Conservation (phyloP, 352 stramenopile species). For the Phytophthora gonapodyides region DNA sequence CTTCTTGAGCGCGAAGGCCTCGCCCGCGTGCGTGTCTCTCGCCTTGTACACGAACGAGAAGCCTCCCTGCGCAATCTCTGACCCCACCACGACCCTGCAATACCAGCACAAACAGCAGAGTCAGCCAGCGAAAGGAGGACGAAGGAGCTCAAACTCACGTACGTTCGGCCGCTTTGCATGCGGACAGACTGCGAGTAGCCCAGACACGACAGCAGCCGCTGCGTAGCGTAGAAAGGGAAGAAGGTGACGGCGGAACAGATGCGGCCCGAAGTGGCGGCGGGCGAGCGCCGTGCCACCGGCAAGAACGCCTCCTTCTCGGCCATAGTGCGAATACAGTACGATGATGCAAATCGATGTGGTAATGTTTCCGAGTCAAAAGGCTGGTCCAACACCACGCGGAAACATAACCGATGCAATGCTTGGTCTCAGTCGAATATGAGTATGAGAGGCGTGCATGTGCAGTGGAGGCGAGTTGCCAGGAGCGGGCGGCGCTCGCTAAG, state of each 20-base stretch:
- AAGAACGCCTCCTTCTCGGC: conserved; percentile 46
- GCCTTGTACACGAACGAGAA: conserved; percentile 89
- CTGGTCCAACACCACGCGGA: too few relatives aligned
- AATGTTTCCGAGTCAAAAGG: not conserved
- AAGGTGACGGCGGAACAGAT: conserved; percentile 67
- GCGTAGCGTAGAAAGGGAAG: conserved; percentile 60
- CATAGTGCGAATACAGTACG: conserved; percentile 17
- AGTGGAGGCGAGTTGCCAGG: conserved; percentile 2
- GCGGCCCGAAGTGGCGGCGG: conserved; percentile 24
- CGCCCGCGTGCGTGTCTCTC: conserved; percentile 69
- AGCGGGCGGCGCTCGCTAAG: conserved; percentile 12
- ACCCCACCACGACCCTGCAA: conserved; percentile 55
- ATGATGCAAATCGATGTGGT: conserved; percentile 4
- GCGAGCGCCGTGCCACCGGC: conserved; percentile 21
- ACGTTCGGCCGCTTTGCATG: conserved; percentile 82
- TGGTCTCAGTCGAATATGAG: too few relatives aligned
- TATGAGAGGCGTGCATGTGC: conserved; percentile 4
- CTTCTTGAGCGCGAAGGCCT: conserved; percentile 90
- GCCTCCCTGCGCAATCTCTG: conserved; percentile 83
- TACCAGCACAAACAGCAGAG: conserved; percentile 2
- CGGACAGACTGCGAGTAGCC: conserved; percentile 65
- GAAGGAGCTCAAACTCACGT: conserved; percentile 17
- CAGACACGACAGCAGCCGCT: conserved; percentile 74
- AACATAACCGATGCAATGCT: too few relatives aligned
- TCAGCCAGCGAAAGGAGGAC: not conserved